Evolutionary conservation across 208 protist genomes (phyloP), one percentile per base, ranked within the genome.

Genomic region (Lotmaria passim): DNA sequence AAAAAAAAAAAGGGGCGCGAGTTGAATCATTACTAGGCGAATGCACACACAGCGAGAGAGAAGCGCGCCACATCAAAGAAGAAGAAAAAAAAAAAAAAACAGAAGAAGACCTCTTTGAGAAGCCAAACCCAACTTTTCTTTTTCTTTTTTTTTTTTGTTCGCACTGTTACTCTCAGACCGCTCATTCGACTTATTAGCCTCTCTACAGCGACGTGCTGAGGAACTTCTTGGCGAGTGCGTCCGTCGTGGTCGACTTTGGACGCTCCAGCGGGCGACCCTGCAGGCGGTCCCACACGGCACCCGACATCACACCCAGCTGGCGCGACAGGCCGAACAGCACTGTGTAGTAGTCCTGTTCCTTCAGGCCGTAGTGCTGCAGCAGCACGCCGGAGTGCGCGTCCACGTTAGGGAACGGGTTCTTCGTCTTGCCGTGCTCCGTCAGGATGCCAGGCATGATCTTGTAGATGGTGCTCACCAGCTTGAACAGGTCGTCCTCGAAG

Each of bases 371-470:
- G 93, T 99, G 87, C 79, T 97, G 85, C 48, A 98, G 86, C n/a
- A 98, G 66, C 28, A 97, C 86, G 60, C 92, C 93, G 24, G 80
- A 91, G 89, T 99, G 98, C 30, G 98, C 97, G 81, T 99, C 98
- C 41, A 99, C 97, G 88, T 99, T 99, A 44, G 98, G 98, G 79
- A 82, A 99, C 58, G 96, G 96, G 78, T 98, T 98, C 85, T 98
- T 99, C 64, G 97, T 98, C 89, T 98, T 99, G 67, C 98, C 98
- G 65, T 98, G 98, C 93, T 99, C 85, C 36, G 91, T 98, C 31
- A 99, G 90, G 66, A 99, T 95, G 43, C 66, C 87, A 36, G 96
- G 96, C 80, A 97, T 93, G 65, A 98, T 91, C 80, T 89, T 84
- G 82, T 97, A 98, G 38, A 98, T 83, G 33, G 79, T 86, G 58